phyloP scores from a whole-genome alignment of 768 basidiomycete genomes.

The Collybia sp. region DNA sequence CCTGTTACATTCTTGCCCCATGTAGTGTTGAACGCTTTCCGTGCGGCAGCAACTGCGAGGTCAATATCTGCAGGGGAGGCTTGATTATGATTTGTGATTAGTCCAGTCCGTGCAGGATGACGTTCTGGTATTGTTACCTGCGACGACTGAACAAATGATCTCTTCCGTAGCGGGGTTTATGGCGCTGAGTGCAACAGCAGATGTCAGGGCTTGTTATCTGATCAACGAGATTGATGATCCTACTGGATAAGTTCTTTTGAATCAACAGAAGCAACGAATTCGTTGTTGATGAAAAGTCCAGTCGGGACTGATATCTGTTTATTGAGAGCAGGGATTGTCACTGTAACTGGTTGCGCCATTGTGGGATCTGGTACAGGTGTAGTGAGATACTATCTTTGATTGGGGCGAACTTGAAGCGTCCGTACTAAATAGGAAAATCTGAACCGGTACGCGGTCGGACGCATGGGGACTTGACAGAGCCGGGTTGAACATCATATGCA shows the following conservation, averaged over 20 bases:
- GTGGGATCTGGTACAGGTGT: slow-evolving; percentile 12
- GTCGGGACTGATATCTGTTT: slow-evolving; percentile 64
- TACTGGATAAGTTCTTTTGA: slow-evolving; percentile 62
- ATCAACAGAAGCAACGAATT: slow-evolving; percentile 77
- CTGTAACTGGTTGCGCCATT: slow-evolving; percentile 41
- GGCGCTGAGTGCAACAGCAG: slow-evolving; percentile 37
- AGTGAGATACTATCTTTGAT: background rate
- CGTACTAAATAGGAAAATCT: background rate
- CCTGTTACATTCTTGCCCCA: slow-evolving; percentile 92
- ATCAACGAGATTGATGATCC: slow-evolving; percentile 14
- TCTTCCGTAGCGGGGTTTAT: slow-evolving; percentile 83
- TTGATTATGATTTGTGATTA: slow-evolving; percentile 18
- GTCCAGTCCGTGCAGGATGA: background rate
- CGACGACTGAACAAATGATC: slow-evolving; percentile 60
- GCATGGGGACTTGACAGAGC: slow-evolving; percentile 1
- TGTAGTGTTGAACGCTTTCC: slow-evolving; percentile 74
- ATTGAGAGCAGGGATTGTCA: slow-evolving; percentile 35
- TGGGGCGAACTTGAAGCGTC: too few species aligned
- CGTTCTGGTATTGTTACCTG: slow-evolving; percentile 32
- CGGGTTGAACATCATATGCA: background rate
- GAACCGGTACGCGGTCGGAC: background rate
- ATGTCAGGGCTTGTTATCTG: slow-evolving; percentile 13
- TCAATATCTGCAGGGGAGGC: slow-evolving; percentile 78
- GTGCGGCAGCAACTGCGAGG: slow-evolving; percentile 76
- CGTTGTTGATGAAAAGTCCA: slow-evolving; percentile 89